A percentile compares a stretch with the other conserved stretches of the same genome.
These are phyloP conservation scores for Cephalotrichum gorgonifer DNA, from an alignment of 2,329 filamentous ascomycete species.

Conservation along the genomic window DNA sequence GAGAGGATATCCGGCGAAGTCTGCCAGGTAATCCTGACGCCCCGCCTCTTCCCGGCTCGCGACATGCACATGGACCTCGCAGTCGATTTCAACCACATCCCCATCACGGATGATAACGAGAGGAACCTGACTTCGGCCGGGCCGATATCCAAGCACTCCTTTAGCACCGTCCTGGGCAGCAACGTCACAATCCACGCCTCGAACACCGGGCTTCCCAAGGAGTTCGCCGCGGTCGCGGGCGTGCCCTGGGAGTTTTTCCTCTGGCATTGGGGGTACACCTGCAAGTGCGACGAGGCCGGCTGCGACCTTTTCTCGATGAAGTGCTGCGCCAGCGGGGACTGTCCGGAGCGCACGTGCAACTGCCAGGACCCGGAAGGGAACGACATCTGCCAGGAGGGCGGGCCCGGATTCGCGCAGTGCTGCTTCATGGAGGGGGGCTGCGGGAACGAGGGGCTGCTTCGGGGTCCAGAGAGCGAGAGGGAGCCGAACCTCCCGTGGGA, in stretches of 20 bases:
- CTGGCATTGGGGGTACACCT: neutral
- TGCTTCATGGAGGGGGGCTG: neutral
- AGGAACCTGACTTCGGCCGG: neutral
- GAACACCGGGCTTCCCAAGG: neutral
- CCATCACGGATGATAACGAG: neutral
- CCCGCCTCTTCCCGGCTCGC: neutral
- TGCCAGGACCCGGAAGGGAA: neutral
- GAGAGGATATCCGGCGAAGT: neutral
- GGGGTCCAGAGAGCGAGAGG: neutral
- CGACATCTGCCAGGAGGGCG: neutral
- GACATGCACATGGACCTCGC: neutral
- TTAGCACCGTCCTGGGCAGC: no score
- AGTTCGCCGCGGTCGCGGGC: neutral
- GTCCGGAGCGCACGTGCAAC: neutral
- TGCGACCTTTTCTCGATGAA: neutral
- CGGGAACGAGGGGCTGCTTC: neutral
- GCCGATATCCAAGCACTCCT: no score
- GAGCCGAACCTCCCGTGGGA: neutral
- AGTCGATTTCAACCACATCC: neutral
- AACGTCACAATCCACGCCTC: neutral
- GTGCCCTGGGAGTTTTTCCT: neutral
- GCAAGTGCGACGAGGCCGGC: neutral
- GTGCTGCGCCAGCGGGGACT: neutral
- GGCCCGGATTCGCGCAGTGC: neutral
- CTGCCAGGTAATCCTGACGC: neutral